Evolutionary conservation across 2,329 filamentous ascomycete species (phyloP), one percentile per base, ranked within the genome.

Genomic region (Fusarium buharicum): DNA sequence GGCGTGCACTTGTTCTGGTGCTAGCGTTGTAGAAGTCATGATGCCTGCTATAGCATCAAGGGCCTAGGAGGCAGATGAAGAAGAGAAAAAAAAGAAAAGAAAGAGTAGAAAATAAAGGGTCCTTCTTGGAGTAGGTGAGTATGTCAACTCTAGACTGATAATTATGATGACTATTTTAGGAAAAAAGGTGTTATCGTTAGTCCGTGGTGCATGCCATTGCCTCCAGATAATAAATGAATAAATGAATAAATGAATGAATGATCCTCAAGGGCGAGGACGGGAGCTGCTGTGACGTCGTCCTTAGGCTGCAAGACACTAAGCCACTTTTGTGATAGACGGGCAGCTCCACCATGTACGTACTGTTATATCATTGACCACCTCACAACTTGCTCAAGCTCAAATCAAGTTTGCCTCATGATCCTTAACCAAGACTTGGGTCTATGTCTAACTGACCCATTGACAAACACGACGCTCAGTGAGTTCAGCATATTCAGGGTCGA

Each of bases 1-100:
- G 13, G 85, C 84, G 45, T 77, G 76, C 8, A 81, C 74, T 66
- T 87, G 84, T 58, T 74, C 70, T 18, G 68, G 62, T 36, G 71
- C 73, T 40, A 77, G 71, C 50, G 65, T 55, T 31, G 50, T 31
- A 47, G 57, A 61, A 55, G 66, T 58, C 69, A 71, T 71, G 64
- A 46, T 64, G 49, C 11, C 41, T 39, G 34, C 31, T 57, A 37
- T 52, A 13, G 67, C 58, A 67, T 64, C 14, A 45, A 52, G 38
- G 45, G 46, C 3, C 22, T 18, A 18, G 28, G 22, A 27, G 30
- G 22, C 37, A 22, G 36, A 18, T 30, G 10, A 50, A 17, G 24
- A 36, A 27, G 11, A 14, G 9, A 27, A 34, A 18, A 11, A 8
- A 24, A 17, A 10, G 22, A 24, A 31, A n/a, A 18, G 36, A 37